phyloP scores from a whole-genome alignment of 2,329 filamentous ascomycete species.

The Acrodontium crateriforme region DNA sequence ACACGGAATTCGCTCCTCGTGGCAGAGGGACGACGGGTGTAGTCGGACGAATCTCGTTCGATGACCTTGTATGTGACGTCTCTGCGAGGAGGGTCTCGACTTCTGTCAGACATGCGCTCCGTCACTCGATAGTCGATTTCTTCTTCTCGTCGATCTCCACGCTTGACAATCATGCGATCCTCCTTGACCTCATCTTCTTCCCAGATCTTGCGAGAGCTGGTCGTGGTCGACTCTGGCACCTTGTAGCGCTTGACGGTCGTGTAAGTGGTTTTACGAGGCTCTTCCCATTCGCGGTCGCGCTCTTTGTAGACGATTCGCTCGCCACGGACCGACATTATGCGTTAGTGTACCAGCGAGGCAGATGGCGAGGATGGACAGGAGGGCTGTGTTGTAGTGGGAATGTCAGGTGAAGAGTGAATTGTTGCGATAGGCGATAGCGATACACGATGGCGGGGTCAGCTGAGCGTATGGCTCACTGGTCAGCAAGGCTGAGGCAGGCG shows the following conservation, averaged over 20 bases:
- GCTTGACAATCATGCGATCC: constrained; percentile 36
- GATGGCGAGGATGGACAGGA: too few relatives aligned
- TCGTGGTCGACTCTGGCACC: constrained; percentile 33
- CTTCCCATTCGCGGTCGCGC: constrained; percentile 29
- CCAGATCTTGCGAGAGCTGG: constrained; percentile 17
- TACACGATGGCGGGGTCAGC: too few relatives aligned
- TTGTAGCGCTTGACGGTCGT: constrained; percentile 48
- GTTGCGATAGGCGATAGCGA: too few relatives aligned
- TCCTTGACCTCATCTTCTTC: constrained; percentile 26
- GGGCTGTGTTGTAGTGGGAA: too few relatives aligned
- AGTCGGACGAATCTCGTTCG: constrained; percentile 15
- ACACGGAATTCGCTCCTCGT: constrained; percentile 25
- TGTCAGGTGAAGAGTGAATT: neutral
- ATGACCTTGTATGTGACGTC: constrained; percentile 21
- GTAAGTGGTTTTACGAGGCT: constrained; percentile 28
- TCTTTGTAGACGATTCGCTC: constrained; percentile 28
- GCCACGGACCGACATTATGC: constrained; percentile 25
- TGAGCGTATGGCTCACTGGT: too few relatives aligned
- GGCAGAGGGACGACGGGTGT: constrained; percentile 9
- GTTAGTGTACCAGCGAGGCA: too few relatives aligned
- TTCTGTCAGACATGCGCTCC: constrained; percentile 25
- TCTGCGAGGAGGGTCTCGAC: constrained; percentile 14
- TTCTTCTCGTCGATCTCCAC: constrained; percentile 18
- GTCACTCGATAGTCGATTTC: constrained; percentile 23
- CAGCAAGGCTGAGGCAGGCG: too few relatives aligned